Evolutionary conservation across 331 rosid species (phyloP), one percentile per base, ranked within the genome.

Genomic region (Ulmus americana): DNA sequence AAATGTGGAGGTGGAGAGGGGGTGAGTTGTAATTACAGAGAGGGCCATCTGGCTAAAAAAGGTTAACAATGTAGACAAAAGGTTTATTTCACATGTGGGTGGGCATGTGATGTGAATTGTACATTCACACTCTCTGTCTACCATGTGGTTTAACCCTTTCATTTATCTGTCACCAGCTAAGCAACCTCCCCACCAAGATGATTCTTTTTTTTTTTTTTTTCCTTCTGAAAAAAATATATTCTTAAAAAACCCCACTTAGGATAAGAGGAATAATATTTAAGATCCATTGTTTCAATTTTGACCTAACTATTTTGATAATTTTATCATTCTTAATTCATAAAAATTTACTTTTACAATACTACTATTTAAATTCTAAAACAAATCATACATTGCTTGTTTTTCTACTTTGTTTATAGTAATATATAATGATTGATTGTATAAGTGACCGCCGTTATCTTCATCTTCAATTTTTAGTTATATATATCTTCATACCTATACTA

Each of bases 111-210:
- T 83, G 86, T 86, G 97, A 85, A 84, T 54, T 85, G 96, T 74
- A 84, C 86, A 83, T 82, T 81, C 83, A 72, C 95, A 81, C 58
- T 48, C 80, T 81, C 79, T 87, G 92, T 88, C 89, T 85, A 79
- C 95, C 97, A 86, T 88, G 96, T 91, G 96, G 85, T 82, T 84
- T 91, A 80, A 86, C 91, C 87, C 77, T 68, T 65, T 38, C 52
- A 77, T 91, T 86, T 81, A 83, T 88, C 96, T 88, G 96, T 66
- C 92, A 80, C 87, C 95, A 91, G 96, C 96, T 84, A 81, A 88
- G 83, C 95, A 80, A 72, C 59, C 88, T 88, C 72, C 57, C 59
- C 62, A 74, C 87, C 83, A 67, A 76, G 28, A 70, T 85, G 41
- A 75, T 81, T 77, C 81, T 49, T 50, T 35, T 64, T 43, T 6